Evolutionary conservation across 1,139 yeast species (phyloP), one percentile per base, ranked within the genome.

Genomic region (Trichomonascaceae sp.): DNA sequence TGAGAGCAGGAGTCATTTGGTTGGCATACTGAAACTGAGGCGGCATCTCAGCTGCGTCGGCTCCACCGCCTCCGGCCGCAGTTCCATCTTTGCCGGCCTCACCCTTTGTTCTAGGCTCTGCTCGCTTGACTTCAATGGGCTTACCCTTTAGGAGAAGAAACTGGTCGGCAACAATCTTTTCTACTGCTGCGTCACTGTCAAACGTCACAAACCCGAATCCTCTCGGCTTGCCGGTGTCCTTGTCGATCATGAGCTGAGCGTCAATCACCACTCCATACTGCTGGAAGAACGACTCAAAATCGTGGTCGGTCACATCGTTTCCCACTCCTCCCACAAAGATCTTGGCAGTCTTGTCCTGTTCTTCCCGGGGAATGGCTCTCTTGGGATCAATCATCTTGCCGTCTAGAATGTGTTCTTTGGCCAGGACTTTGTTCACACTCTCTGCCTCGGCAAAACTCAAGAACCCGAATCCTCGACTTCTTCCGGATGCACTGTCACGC

Each of bases 241-340:
- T 92, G 59, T 89, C 97, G 50, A 92, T 73, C 99, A 89, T 89
- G 45, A 89, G 71, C 59, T 89, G 97, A 30, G 97, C 95, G 60
- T 92, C 98, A 47, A 89, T 81, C 41, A 89, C 92, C 31, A 76
- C 76, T 48, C 98, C 98, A 58, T 80, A 89, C 57, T 79, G 81
- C 34, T 85, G 74, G 55, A 89, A 89, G 57, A 82, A 87, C 32
- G 72, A 76, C 54, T 79, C 79, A 57, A 89, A 92, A 47, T 89
- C 97, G 44, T 72, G 73, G 51, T 93, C 97, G 44, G 87, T 85
- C 28, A 87, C 96, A 58, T 85, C 92, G 26, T 94, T 85, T 38
- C 94, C 93, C 44, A 89, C 84, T 45, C 99, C 99, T 45, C 99
- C 99, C 31, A 89, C 97, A 54, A 89, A 89, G 46, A 89, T 89